Evolutionary conservation across 2,329 filamentous ascomycete species (phyloP), one percentile per base, ranked within the genome.

Genomic region (Cladorrhinum sp.): DNA sequence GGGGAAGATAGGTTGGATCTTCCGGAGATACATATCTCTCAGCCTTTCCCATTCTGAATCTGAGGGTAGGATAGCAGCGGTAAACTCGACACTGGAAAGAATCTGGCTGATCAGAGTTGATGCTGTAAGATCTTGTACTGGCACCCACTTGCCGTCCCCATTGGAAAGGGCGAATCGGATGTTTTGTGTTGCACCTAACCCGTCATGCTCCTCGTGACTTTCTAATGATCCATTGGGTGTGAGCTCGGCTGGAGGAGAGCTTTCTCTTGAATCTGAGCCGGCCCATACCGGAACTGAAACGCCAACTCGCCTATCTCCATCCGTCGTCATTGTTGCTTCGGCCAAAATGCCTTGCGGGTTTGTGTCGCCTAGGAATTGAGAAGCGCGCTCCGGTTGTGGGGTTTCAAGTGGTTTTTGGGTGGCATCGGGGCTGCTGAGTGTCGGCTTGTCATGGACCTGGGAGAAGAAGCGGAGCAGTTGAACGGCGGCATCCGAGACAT

Each of bases 331-430:
- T 9, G 64, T 67, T 4, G 69, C 70, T 36, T 71, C 66, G n/a
- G 69, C 60, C 23, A 77, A 62, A 54, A 73, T 71, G 61, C 69
- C 66, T 57, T 72, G 69, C 0, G 70, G 70, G 49, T 69, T 70
- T 9, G 68, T 55, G 54, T 72, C 70, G 9, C 70, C 70, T 0
- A 72, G 60, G 23, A 72, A 72, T 1, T 83, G 80, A 1, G 76
- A 68, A 4, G 42, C 42, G 42, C 42, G 42, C n/a, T 46, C n/a
- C 18, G 42, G 42, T 21, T 46, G 42, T 4, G 70, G 69, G 14
- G 70, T 68, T 5, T 70, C 72, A 1, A 67, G 62, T 10, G 70
- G 65, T 1, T 62, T 66, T 20, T 39, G 39, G 9, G 18, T n/a
- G 49, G 30, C 9, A 3, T 46, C 14, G 64, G 64, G 16, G 2